A percentile compares a stretch with the other conserved stretches of the same genome.
Evolutionary conservation across 2,329 filamentous ascomycete species (phyloP).

Genomic region (Monosporascus sp.): DNA sequence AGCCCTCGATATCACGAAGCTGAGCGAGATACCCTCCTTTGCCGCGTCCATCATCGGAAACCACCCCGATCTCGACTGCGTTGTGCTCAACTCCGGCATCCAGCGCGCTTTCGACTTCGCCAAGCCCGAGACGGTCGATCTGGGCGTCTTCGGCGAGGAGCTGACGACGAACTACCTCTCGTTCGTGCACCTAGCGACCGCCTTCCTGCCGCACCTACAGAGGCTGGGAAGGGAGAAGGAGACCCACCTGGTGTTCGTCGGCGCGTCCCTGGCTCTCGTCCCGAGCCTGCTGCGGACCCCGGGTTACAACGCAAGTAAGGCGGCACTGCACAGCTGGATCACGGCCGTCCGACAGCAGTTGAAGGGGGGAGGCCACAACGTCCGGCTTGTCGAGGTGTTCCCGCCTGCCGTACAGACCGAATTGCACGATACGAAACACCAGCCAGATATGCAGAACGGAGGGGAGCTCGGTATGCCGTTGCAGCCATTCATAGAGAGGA

Average conservation of each 20-base stretch:
- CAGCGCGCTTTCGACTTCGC: constrained; percentile 40
- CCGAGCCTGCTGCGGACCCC: constrained; percentile 37
- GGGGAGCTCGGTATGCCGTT: constrained; percentile 44
- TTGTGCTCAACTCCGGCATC: constrained; percentile 46
- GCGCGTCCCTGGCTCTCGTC: constrained; percentile 29
- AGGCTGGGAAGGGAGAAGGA: constrained; percentile 1
- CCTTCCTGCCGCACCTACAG: constrained; percentile 39
- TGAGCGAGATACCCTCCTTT: constrained; percentile 30
- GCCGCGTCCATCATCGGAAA: constrained; percentile 24
- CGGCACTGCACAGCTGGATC: constrained; percentile 40
- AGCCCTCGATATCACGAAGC: constrained; percentile 37
- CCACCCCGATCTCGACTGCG: constrained; percentile 43
- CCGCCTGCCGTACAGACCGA: constrained; percentile 38
- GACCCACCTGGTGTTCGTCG: constrained; percentile 21
- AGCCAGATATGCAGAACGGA: constrained; percentile 37
- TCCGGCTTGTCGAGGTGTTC: constrained; percentile 37
- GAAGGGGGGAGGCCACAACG: constrained; percentile 19
- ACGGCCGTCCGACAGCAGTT: constrained; percentile 42
- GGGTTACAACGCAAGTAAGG: constrained; percentile 44
- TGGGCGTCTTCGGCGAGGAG: constrained; percentile 33
- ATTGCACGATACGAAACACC: constrained; percentile 33
- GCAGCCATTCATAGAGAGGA: constrained; percentile 34
- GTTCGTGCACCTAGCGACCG: constrained; percentile 37
- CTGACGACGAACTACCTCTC: constrained; percentile 41
- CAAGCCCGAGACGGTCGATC: constrained; percentile 34